Conservation (phyloP, 768 basidiomycete genomes). For the Phanerochaete sordida region DNA sequence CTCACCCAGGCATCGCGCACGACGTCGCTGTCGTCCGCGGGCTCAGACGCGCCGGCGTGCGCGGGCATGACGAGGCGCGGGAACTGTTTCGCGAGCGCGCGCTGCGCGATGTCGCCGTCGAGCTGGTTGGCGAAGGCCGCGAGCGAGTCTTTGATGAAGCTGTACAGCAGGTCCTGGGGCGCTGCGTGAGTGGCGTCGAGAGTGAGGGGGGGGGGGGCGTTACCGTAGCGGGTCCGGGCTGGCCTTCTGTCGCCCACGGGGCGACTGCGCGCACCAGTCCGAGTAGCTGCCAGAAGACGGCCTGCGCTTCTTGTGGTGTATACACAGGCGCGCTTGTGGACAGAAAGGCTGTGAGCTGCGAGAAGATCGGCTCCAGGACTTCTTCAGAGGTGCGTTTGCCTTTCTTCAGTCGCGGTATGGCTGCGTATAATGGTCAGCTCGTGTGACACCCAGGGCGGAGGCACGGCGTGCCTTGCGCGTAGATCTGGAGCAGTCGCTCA, state of each 20-base stretch:
- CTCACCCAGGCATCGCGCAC: conserved; percentile 11
- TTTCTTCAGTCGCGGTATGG: conserved; percentile 21
- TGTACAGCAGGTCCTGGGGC: conserved; percentile 11
- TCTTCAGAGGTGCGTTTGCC: conserved; percentile 11
- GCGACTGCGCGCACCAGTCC: not conserved
- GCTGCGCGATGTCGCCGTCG: conserved; percentile 9
- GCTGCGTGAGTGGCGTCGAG: not conserved
- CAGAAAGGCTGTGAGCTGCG: not conserved
- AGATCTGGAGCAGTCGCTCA: conserved; percentile 20
- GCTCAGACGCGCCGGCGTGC: not conserved
- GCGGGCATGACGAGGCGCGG: conserved; percentile 12
- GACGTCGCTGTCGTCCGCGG: not conserved
- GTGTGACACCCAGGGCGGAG: not conserved
- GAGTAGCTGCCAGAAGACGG: not conserved
- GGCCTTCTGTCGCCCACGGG: not conserved
- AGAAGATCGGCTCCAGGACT: not conserved
- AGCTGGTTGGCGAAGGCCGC: conserved; percentile 10
- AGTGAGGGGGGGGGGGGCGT: not conserved
- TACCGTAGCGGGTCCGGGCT: not conserved
- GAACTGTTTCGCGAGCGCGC: conserved; percentile 18
- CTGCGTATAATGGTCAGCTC: conserved; percentile 6
- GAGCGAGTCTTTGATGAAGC: conserved; percentile 5
- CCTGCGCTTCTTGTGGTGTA: not conserved
- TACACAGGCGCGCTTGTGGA: not conserved
- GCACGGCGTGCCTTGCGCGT: conserved; percentile 16